phyloP scores from a whole-genome alignment of 305 asterid genomes.

The Plantago coronopus region DNA sequence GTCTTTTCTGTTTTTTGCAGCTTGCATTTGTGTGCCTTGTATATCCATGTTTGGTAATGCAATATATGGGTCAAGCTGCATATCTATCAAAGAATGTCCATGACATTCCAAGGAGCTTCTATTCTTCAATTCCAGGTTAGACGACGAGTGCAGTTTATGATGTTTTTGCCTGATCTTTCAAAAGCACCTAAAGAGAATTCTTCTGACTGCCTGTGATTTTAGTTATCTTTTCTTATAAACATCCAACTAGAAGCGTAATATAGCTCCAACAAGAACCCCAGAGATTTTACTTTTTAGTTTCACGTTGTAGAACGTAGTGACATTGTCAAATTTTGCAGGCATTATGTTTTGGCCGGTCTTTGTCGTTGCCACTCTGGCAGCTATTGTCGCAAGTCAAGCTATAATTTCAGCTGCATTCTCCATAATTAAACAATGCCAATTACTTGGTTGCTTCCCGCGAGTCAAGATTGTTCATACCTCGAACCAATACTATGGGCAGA shows the following conservation, averaged over 20 bases:
- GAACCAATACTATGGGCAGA: slow-evolving; percentile 67
- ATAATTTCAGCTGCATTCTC: slow-evolving; percentile 54
- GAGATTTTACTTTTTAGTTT: too few relatives aligned
- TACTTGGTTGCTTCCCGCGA: slow-evolving; percentile 58
- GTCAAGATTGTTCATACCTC: slow-evolving; percentile 85
- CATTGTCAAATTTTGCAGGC: slow-evolving; percentile 38
- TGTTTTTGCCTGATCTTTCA: slow-evolving; percentile 11
- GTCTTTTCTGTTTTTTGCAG: slow-evolving; percentile 42
- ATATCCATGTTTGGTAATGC: slow-evolving; percentile 90
- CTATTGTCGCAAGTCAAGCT: slow-evolving; percentile 51
- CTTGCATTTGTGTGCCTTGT: slow-evolving; percentile 69
- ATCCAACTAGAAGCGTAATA: not conserved
- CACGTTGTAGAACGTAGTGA: too few relatives aligned
- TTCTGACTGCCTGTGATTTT: slow-evolving; percentile 1
- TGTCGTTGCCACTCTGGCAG: slow-evolving; percentile 46
- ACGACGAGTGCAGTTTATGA: slow-evolving; percentile 71
- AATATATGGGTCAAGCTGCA: slow-evolving; percentile 99
- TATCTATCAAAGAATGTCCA: slow-evolving; percentile 63
- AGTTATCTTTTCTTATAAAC: not conserved
- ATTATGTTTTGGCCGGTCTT: slow-evolving; percentile 62
- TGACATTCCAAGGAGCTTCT: slow-evolving; percentile 65
- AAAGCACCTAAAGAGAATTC: not conserved
- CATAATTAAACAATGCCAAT: slow-evolving; percentile 43
- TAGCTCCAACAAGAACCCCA: too few relatives aligned
- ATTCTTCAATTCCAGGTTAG: slow-evolving; percentile 82